Conservation (phyloP, 1,284 basidiomycete species). For the Naganishia sp. region DNA sequence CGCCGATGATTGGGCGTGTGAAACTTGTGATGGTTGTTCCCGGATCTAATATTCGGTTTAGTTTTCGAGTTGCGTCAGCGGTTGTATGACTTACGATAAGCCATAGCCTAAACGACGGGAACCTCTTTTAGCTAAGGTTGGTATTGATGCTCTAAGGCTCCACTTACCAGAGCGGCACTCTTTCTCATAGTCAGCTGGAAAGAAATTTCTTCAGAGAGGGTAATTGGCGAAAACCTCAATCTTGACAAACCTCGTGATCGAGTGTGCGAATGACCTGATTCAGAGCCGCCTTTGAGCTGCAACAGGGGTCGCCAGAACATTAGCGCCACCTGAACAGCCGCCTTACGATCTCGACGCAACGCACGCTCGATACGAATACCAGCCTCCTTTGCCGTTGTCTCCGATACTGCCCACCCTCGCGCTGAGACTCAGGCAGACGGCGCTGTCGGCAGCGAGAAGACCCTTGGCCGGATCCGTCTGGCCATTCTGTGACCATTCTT, state of each 20-base stretch:
- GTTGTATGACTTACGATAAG: slow-evolving; percentile 44
- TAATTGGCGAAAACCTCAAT: neutral
- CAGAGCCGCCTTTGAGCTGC: slow-evolving; percentile 68
- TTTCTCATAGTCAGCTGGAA: slow-evolving; percentile 54
- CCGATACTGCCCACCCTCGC: slow-evolving; percentile 57
- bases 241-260: slow-evolving; percentile 61
- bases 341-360: slow-evolving; percentile 25
- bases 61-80: neutral
- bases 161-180: slow-evolving; percentile 53
- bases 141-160: neutral
- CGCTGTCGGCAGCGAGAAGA: slow-evolving; percentile 44
- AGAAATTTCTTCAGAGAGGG: slow-evolving; percentile 37
- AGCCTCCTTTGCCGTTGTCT: slow-evolving; percentile 58
- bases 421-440: slow-evolving; percentile 55
- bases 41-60: slow-evolving; percentile 38
- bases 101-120: slow-evolving; percentile 48
- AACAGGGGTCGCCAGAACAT: neutral
- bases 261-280: slow-evolving; percentile 72
- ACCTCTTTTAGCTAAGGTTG: neutral
- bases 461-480: slow-evolving; percentile 51
- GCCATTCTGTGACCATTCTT: slow-evolving; percentile 33
- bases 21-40: slow-evolving; percentile 50
- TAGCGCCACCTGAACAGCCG: neutral
- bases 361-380: slow-evolving; percentile 69
- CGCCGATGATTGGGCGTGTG: slow-evolving; percentile 46